These are phyloP conservation scores for Aspergillus udagawae DNA, from an alignment of 2,329 filamentous ascomycete genomes.

Conservation along the genomic window DNA sequence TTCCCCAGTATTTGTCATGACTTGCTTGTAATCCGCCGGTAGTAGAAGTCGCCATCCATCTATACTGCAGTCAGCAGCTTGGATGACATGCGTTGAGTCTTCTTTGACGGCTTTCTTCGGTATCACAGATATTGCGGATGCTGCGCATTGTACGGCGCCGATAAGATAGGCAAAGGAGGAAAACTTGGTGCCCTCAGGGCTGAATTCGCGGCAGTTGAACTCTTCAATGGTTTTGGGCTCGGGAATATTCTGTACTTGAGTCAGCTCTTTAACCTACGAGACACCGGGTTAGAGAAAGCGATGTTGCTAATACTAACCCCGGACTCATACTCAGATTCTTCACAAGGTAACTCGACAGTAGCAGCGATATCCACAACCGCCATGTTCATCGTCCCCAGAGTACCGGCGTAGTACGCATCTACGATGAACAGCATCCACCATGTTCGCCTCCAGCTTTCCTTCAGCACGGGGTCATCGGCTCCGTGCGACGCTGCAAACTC, in stretches of 20 bases:
- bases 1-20: too few species aligned
- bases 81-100: too few species aligned
- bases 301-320: too few species aligned
- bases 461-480: slow-evolving; percentile 37
- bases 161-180: slow-evolving; percentile 35
- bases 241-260: slow-evolving; percentile 6
- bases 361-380: too few species aligned
- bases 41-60: too few species aligned
- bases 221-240: slow-evolving; percentile 26
- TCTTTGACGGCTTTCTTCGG: too few species aligned
- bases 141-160: slow-evolving; percentile 14
- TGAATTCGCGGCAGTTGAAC: slow-evolving; percentile 32
- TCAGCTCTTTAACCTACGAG: not conserved
- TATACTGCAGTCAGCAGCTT: too few species aligned
- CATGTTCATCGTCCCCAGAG: slow-evolving; percentile 24
- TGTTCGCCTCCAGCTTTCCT: slow-evolving; percentile 46
- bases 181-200: slow-evolving; percentile 16
- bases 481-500: slow-evolving; percentile 45
- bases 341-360: too few species aligned
- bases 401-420: slow-evolving; percentile 74
- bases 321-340: too few species aligned
- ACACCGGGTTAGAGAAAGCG: too few species aligned
- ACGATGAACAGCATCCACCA: slow-evolving; percentile 55
- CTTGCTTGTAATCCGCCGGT: too few species aligned
- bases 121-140: too few species aligned